A percentile compares a stretch with the other conserved stretches of the same genome.
Evolutionary conservation across 371 early-diverging fungal genomes (phyloP).

Genomic region (Rhizopus delemar): DNA sequence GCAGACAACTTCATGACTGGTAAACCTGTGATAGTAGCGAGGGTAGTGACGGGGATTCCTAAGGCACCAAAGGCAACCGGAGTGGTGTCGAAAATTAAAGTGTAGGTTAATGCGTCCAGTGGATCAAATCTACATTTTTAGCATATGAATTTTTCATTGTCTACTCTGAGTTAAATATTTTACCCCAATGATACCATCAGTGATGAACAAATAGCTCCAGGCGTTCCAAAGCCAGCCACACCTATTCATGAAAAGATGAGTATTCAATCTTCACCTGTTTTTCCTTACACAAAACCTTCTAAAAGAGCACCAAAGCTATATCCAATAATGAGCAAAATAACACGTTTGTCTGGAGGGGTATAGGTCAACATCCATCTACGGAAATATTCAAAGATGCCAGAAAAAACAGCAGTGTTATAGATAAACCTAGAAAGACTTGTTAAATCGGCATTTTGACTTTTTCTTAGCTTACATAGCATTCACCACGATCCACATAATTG

Average conservation of each 20-base stretch:
- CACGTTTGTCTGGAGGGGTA: slow-evolving; percentile 48
- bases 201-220: slow-evolving; percentile 55
- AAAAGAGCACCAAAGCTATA: slow-evolving; percentile 50
- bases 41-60: slow-evolving; percentile 51
- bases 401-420: slow-evolving; percentile 44
- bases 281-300: slow-evolving; percentile 31
- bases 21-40: slow-evolving; percentile 45
- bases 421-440: slow-evolving; percentile 31
- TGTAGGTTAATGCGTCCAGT: slow-evolving; percentile 43
- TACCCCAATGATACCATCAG: slow-evolving; percentile 54
- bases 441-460: too few species aligned
- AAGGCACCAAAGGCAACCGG: slow-evolving; percentile 53
- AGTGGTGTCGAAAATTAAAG: slow-evolving; percentile 48
- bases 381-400: slow-evolving; percentile 51
- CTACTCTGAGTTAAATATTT: background rate
- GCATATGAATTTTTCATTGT: background rate
- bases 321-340: slow-evolving; percentile 45
- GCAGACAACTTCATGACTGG: slow-evolving; percentile 40
- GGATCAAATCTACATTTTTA: slow-evolving; percentile 38
- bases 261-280: background rate
- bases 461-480: slow-evolving; percentile 42
- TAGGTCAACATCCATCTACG: slow-evolving; percentile 53
- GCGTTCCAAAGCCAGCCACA: slow-evolving; percentile 56
- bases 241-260: slow-evolving; percentile 16
- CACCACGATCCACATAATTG: slow-evolving; percentile 59